Evolutionary conservation across 305 asterid genomes (phyloP), one percentile per base, ranked within the genome.

Genomic region (Solanum hybrid): DNA sequence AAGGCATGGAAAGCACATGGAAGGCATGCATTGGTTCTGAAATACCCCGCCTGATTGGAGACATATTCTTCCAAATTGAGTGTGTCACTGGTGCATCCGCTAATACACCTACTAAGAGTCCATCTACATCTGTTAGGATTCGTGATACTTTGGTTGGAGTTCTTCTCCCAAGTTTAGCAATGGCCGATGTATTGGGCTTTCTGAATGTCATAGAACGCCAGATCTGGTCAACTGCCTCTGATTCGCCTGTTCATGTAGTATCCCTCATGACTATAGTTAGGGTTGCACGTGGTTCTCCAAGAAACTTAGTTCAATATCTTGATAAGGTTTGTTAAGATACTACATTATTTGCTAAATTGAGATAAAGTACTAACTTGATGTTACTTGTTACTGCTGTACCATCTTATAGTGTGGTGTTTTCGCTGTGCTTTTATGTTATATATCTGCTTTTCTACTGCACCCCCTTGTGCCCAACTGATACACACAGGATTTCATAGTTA

Each of bases 221-320:
- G 91, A 94, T 97, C 81, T 97, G 99, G 99, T 97, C 99, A 85
- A 97, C 99, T 88, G 99, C 99, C 90, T 97, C 99, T 90, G 99
- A 97, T 94, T 97, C 99, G 83, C 98, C 98, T 70, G 99, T 97
- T 92, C 99, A 97, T 92, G 95, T 92, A 36, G 98, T 93, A 61
- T 91, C 99, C 81, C 97, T 97, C 92, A 93, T 95, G 98, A 97
- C 97, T 90, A 93, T 97, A 93, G 93, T 93, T 89, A 95, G 99
- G 94, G 94, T 97, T 89, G 92, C 94, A 88, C 99, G 97, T 78
- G 98, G 98, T 91, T 97, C 96, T 89, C 98, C 99, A 37, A 95
- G 98, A 94, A 95, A 93, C 94, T 94, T 97, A 79, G 96, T 96
- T 90, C 98, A 94, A 51, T 94, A 96, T 93, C 95, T 97, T 90